Conservation (phyloP, 371 early-diverging fungal species). For the Funneliformis caledonium region DNA sequence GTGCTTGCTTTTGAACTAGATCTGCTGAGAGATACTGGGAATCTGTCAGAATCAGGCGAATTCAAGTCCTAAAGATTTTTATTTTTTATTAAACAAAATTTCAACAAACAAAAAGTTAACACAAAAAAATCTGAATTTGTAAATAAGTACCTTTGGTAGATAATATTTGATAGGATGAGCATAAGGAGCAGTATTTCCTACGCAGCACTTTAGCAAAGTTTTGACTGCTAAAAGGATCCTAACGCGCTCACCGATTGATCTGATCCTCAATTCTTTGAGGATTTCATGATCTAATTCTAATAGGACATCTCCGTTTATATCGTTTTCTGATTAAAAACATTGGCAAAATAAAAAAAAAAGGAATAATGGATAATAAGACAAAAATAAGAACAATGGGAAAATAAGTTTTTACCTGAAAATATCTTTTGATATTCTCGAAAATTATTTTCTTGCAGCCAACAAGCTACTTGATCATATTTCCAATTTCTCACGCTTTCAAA, state of each 20-base stretch:
- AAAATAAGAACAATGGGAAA: too few relatives aligned
- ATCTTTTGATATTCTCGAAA: constrained; percentile 67
- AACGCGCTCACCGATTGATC: constrained; percentile 84
- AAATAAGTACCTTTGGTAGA: not conserved
- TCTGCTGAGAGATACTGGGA: too few relatives aligned
- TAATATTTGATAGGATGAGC: not conserved
- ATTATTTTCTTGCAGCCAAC: constrained; percentile 77
- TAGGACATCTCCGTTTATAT: constrained; percentile 80
- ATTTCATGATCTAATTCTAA: constrained; percentile 81
- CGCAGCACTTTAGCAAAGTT: constrained; percentile 66
- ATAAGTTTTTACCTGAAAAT: constrained; percentile 59
- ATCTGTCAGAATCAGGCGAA: constrained; percentile 21
- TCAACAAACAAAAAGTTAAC: not conserved
- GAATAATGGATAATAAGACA: too few relatives aligned
- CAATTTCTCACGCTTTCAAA: constrained; percentile 51
- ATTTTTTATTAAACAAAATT: not conserved
- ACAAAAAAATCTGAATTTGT: too few relatives aligned
- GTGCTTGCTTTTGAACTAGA: too few relatives aligned
- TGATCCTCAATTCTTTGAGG: constrained; percentile 84
- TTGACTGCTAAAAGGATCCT: constrained; percentile 78
- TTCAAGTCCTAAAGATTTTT: not conserved
- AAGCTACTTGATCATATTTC: constrained; percentile 71
- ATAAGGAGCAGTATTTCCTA: not conserved
- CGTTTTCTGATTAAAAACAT: too few relatives aligned
- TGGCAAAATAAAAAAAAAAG: too few relatives aligned